Conservation (phyloP, 176 grass and related monocot genomes). For the Oryza rufipogon region DNA sequence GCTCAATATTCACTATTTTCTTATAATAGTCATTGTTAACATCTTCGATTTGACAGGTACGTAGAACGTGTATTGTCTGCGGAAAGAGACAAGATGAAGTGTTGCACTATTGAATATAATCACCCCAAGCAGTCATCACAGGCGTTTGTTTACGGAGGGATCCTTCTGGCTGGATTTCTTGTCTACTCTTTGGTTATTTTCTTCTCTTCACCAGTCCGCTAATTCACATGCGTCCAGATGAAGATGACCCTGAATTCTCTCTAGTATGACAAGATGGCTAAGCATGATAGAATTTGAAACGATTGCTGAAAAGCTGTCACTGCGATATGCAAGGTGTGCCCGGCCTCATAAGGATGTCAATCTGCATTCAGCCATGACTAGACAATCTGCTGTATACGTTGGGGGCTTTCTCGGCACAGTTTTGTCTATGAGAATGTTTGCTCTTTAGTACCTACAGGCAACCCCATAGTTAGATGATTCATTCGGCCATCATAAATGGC, state of each 20-base stretch:
- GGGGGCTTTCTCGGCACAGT: constrained; percentile 28
- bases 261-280: constrained; percentile 32
- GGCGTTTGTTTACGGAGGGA: constrained; percentile 94
- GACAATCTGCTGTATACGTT: constrained; percentile 9
- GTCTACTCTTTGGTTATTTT: constrained; percentile 99
- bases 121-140: constrained; percentile 78
- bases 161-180: constrained; percentile 90
- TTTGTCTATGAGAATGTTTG: constrained; percentile 17
- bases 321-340: not conserved
- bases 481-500: not conserved
- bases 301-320: not conserved
- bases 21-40: constrained; percentile 27
- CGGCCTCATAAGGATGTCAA: not conserved
- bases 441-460: constrained; percentile 1
- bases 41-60: constrained; percentile 51
- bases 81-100: constrained; percentile 90
- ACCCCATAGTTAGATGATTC: not conserved
- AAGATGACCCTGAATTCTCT: constrained; percentile 22
- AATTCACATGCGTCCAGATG: constrained; percentile 21
- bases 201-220: constrained; percentile 94
- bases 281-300: not conserved
- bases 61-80: constrained; percentile 67
- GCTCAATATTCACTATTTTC: not conserved
- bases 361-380: constrained; percentile 17
- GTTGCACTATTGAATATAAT: constrained; percentile 86